Evolutionary conservation across 371 early-diverging fungal species (phyloP).

Genomic region (Rhizopus arrhizus): DNA sequence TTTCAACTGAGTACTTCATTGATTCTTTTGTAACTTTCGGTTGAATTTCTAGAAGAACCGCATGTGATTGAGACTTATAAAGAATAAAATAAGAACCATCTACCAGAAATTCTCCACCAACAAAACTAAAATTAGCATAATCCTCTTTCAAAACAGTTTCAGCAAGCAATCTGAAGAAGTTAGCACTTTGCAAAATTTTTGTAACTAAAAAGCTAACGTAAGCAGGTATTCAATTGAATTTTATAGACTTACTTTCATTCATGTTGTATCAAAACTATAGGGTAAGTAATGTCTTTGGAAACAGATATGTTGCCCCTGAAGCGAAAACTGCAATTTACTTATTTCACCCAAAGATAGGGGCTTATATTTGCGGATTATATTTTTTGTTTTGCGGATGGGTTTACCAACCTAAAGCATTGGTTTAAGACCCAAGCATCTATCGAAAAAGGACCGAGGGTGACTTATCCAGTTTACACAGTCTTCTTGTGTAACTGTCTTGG

Average conservation of each 20-base stretch:
- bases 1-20: conserved; percentile 11
- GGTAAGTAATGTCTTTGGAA: too few species aligned
- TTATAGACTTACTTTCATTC: conserved; percentile 10
- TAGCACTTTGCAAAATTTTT: conserved; percentile 11
- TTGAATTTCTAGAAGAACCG: conserved; percentile 17
- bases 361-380: too few species aligned
- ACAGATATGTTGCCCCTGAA: too few species aligned
- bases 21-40: conserved; percentile 9
- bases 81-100: conserved; percentile 19
- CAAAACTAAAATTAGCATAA: conserved; percentile 18
- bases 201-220: conserved; percentile 14
- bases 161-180: conserved; percentile 15
- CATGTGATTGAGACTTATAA: conserved; percentile 14
- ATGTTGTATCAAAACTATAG: conserved; percentile 11
- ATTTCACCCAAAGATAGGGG: too few species aligned
- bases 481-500: too few species aligned
- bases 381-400: too few species aligned
- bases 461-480: too few species aligned
- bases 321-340: too few species aligned
- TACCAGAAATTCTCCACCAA: conserved; percentile 13
- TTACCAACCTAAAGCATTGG: too few species aligned
- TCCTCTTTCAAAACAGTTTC: conserved; percentile 19
- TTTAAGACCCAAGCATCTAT: too few species aligned
- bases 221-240: conserved; percentile 12
- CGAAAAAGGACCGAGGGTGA: too few species aligned